Percentiles rank a stretch among this genome's conserved stretches.
These are phyloP conservation scores for Backusella psychrophila DNA, from an alignment of 192 early-diverging fungal species.

Conservation along the genomic window DNA sequence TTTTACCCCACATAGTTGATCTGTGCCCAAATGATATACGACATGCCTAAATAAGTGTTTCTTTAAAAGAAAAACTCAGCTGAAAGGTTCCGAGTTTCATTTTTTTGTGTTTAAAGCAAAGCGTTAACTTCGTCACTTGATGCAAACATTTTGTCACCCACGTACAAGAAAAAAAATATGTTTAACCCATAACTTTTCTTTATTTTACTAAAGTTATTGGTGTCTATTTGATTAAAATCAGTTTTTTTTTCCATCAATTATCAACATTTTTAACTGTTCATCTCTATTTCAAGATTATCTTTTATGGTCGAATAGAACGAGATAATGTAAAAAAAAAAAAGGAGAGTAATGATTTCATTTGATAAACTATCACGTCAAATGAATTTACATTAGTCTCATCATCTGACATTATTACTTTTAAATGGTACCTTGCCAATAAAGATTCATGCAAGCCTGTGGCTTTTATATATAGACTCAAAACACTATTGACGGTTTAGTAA, in stretches of 20 bases:
- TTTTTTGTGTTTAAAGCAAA: not conserved
- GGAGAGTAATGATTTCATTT: not conserved
- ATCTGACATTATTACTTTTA: not conserved
- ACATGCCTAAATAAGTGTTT: not conserved
- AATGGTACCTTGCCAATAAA: not conserved
- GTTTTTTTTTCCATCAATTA: not conserved
- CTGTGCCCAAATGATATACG: not conserved
- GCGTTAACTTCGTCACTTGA: not conserved
- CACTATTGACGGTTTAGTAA: not conserved
- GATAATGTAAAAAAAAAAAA: not conserved
- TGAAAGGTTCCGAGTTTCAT: not conserved
- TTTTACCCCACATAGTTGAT: slow-evolving; percentile 3
- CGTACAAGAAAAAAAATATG: not conserved
- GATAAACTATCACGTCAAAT: not conserved
- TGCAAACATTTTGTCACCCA: slow-evolving; percentile 1
- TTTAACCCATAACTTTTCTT: not conserved
- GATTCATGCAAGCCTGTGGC: not conserved
- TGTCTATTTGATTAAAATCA: not conserved
- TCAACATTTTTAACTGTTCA: not conserved
- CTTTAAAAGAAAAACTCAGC: not conserved
- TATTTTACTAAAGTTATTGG: not conserved
- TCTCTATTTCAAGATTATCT: not conserved
- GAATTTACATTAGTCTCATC: not conserved
- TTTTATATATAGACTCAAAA: not conserved
- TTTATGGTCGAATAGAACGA: not conserved